These are phyloP conservation scores for Auxenochlorella pyrenoidosa DNA, from an alignment of 139 green algal genomes.

Conservation along the genomic window DNA sequence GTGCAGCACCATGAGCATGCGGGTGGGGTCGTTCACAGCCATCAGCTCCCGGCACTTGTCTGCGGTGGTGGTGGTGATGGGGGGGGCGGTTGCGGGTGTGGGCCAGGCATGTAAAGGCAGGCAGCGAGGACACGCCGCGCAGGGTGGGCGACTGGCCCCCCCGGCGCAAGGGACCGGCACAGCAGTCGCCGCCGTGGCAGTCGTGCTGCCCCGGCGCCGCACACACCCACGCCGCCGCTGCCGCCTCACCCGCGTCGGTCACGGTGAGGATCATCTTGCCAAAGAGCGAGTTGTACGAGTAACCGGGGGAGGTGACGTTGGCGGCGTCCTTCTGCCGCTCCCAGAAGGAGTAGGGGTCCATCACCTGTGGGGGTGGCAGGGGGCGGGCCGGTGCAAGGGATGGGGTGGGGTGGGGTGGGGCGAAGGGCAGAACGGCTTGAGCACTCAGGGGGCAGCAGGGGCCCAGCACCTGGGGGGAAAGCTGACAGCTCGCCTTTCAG, in stretches of 20 bases:
- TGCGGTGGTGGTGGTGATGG: background rate
- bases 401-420: too few relatives aligned
- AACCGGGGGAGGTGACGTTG: constrained; percentile 46
- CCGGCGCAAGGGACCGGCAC: too few relatives aligned
- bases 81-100: background rate
- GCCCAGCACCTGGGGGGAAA: too few relatives aligned
- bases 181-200: too few relatives aligned
- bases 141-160: too few relatives aligned
- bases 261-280: constrained; percentile 85
- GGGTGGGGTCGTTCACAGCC: constrained; percentile 62
- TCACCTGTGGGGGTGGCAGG: background rate
- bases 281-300: constrained; percentile 81
- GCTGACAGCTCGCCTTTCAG: too few relatives aligned
- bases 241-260: constrained; percentile 63
- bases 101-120: background rate
- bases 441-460: too few relatives aligned
- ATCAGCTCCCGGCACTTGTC: constrained; percentile 75
- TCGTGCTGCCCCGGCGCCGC: too few relatives aligned
- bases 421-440: too few relatives aligned
- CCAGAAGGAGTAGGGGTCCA: constrained; percentile 61
- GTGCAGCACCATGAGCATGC: constrained; percentile 80
- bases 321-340: constrained; percentile 49
- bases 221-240: background rate
- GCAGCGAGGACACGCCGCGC: too few relatives aligned
- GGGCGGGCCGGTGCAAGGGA: too few relatives aligned